Evolutionary conservation across 805 yeast species (phyloP), one percentile per base, ranked within the genome.

Genomic region (Saccharomycopsis sp.): DNA sequence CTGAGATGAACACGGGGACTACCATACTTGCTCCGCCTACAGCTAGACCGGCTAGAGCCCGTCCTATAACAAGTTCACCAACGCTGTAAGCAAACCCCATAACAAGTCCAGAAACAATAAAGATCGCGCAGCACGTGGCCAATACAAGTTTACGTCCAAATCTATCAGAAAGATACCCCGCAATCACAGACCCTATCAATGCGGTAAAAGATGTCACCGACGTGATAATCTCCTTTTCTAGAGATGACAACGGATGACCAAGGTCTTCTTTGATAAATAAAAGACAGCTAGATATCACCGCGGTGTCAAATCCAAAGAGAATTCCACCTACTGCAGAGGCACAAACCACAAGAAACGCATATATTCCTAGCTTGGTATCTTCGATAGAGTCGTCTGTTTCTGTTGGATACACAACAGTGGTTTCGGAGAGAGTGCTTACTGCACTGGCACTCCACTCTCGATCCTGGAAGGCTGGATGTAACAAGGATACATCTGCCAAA

Each of bases 1-100:
- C 87, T 23, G 83, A 76, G 14, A 81, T 71, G 65, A 78, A 81
- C 14, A 80, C 74, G 0, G 86, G 92, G 2, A 84, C 82, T 47
- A 84, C 75, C 64, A 85, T 87, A 0, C 91, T 80, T 3, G 87
- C 85, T 24, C 80, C 79, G 15, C 94, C 94, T 23, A 87, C 83
- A 7, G 87, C 90, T 24, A 84, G 65, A n/a, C 91, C 91, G 15
- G 87, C 79, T 34, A 83, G 68, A 34, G 80, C 75, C 58, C 92
- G 74, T 1, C 92, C 92, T 53, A 73, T 62, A 37, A 76, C 69
- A 57, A 79, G 65, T 61, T 73, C 74, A 57, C 68, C 61, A 66
- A 82, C 73, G 14, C 71, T 68, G 21, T 66, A 59, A 1, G 73
- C 63, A 14, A 79, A 64, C 0, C 82, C 70, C 67, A 82, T 78